Conservation (phyloP, 805 yeast species). For the Teunomyces aglyptinius region DNA sequence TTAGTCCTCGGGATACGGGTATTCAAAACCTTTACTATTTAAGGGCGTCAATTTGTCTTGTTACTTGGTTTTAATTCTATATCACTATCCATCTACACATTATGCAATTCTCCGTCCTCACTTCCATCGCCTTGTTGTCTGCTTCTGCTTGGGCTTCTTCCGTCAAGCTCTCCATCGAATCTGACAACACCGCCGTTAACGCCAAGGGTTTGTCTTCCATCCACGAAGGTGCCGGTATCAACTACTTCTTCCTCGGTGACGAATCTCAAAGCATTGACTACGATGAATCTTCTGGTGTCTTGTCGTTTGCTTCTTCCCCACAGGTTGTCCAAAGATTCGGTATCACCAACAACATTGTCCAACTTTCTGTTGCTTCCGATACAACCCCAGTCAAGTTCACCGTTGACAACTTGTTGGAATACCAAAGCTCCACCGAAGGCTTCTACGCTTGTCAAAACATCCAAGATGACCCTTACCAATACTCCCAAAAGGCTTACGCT, state of each 20-base stretch:
- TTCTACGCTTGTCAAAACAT: conserved; percentile 45
- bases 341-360: conserved; percentile 8
- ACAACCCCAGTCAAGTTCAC: conserved; percentile 11
- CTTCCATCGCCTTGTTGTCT: conserved; percentile 7
- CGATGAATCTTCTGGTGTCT: conserved; percentile 10
- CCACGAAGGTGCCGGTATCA: conserved; percentile 48
- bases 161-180: conserved; percentile 4
- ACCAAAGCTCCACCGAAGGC: conserved; percentile 25
- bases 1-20: background rate
- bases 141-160: conserved; percentile 8
- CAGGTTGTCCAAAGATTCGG: conserved; percentile 1
- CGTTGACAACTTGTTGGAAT: conserved; percentile 20
- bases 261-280: conserved; percentile 20
- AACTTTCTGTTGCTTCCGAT: conserved; percentile 11
- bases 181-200: conserved; percentile 2
- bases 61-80: no score
- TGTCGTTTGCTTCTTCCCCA: background rate
- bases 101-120: conserved; percentile 7
- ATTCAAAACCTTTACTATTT: no score
- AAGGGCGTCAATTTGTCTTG: no score
- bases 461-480: conserved; percentile 41
- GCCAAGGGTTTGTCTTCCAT: conserved; percentile 6
- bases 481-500: conserved; percentile 24
- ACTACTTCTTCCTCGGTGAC: conserved; percentile 34
- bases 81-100: no score